Evolutionary conservation across 805 yeast species (phyloP), one percentile per base, ranked within the genome.

Genomic region (Candida endomychidarum): DNA sequence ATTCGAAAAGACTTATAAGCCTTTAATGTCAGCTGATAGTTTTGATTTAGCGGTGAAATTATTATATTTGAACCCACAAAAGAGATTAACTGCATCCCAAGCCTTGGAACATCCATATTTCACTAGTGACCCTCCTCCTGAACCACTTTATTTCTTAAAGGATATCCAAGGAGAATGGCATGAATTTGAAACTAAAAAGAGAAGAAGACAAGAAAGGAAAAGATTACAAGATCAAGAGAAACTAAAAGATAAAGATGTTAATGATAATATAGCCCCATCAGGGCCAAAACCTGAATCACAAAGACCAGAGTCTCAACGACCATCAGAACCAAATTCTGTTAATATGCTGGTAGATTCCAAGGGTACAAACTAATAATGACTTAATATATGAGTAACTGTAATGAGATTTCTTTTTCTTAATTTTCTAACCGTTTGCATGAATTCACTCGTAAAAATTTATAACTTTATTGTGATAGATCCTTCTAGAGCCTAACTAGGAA

Each of bases 171-270:
- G 93, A 3, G 98, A 95, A 60, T 91, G 97, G 93, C 99, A 91
- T 57, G 99, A 91, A 57, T 91, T 84, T 60, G 99, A 91, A 54
- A 93, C 96, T 2, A 89, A 91, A 60, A 83, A 80, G 64, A 76
- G 84, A 52, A 70, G 86, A 46, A 65, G 83, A 43, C 67, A 68
- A 45, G 77, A 71, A 48, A 53, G 74, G 22, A 67, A 67, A 45
- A 49, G 69, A 41, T 31, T 61, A 19, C 67, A 64, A 42, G 72
- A 65, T 21, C 62, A 51, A 34, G 41, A 38, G 31, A 56, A 53
- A 31, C 42, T 41, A 17, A 42, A 23, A 23, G 40, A 36, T 38
- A 49, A 36, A 34, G 37, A 35, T 8, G 5, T 38, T 3, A 27
- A 38, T 38, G 41, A 38, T 31, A 26, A 38, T 20, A 24, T 38